Evolutionary conservation across 2,329 filamentous ascomycete genomes (phyloP).

Genomic region (Phialophora expanda): DNA sequence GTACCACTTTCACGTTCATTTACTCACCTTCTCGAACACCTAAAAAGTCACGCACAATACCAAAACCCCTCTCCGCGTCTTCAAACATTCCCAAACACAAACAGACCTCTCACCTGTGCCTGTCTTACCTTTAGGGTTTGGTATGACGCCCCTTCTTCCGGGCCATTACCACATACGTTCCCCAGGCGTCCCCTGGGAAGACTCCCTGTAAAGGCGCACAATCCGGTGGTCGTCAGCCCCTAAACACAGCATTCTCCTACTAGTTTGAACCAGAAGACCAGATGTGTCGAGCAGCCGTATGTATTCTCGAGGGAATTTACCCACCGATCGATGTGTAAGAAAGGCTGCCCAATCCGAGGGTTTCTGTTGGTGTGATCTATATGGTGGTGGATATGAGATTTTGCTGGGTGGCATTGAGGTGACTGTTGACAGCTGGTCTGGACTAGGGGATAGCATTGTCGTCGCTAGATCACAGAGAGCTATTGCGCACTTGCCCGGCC

Average conservation of each 20-base stretch:
- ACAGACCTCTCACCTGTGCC: not conserved
- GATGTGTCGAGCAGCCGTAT: not conserved
- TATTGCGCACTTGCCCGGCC: not conserved
- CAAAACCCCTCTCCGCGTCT: not conserved
- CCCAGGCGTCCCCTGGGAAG: not conserved
- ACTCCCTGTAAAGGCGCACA: not conserved
- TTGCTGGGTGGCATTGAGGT: not conserved
- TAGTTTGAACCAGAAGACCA: not conserved
- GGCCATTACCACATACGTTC: not conserved
- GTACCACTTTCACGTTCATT: not conserved
- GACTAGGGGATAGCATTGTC: not conserved
- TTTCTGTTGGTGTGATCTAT: not conserved
- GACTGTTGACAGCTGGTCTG: not conserved
- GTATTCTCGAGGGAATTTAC: not conserved
- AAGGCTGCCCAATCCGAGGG: not conserved
- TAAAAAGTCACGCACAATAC: not conserved
- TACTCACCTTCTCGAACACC: not conserved
- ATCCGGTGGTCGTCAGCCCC: not conserved
- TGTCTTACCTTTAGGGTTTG: not conserved
- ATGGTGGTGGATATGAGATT: not conserved
- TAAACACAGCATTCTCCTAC: not conserved
- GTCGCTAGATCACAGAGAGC: no score
- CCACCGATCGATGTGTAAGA: not conserved
- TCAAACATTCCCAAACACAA: not conserved
- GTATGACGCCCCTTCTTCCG: not conserved